Conservation (phyloP, 176 grass and related monocot species). For the Olyra latifolia region DNA sequence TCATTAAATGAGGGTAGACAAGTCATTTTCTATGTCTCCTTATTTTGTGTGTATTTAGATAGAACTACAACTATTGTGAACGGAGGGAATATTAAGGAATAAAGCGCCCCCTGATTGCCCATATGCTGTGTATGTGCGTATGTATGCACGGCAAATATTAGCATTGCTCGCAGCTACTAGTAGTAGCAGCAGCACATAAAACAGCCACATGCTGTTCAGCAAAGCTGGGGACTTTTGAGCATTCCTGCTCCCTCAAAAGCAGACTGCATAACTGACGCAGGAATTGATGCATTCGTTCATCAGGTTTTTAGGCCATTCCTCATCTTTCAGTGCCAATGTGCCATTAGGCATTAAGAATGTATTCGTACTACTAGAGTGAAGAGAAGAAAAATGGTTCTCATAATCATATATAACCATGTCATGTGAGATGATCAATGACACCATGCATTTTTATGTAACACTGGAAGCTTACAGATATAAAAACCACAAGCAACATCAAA, state of each 20-base stretch:
- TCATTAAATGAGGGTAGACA: too few species aligned
- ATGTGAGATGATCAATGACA: not conserved
- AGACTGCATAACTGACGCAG: conserved; percentile 26
- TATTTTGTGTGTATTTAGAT: too few species aligned
- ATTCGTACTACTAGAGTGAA: not conserved
- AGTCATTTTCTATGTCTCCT: too few species aligned
- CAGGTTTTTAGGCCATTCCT: not conserved
- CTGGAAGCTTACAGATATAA: not conserved
- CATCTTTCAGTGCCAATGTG: conserved; percentile 26
- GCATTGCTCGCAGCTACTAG: conserved; percentile 12
- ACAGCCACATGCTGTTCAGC: conserved; percentile 54
- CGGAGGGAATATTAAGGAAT: conserved; percentile 96
- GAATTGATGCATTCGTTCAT: conserved; percentile 23
- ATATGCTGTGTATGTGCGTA: conserved; percentile 36
- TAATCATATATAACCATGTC: not conserved
- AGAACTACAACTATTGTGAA: too few species aligned
- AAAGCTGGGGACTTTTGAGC: conserved; percentile 64
- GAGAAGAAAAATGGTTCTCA: not conserved
- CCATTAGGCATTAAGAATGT: not conserved
- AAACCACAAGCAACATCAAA: not conserved
- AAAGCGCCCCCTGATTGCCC: conserved; percentile 51
- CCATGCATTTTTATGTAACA: not conserved
- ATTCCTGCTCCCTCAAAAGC: conserved; percentile 64
- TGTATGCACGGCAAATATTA: conserved; percentile 20
- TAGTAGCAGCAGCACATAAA: conserved; percentile 29